Base-by-base conservation (phyloP, 352 stramenopile species). In the Pythium phragmiticola region DNA sequence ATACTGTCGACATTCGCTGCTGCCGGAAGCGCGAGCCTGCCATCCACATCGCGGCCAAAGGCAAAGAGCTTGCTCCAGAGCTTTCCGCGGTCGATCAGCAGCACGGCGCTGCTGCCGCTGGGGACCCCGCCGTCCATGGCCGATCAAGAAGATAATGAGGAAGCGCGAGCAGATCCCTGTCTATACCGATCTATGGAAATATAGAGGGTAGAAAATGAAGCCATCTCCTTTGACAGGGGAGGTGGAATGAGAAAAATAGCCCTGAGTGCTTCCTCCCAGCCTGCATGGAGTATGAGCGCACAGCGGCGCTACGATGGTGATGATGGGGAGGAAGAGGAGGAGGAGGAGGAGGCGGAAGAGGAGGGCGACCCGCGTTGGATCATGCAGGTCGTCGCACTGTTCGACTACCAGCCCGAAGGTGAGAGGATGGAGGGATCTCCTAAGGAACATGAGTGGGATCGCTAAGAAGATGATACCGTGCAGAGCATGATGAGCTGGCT, bases 51-150 rank as follows among this genome's bases (percentile, higher is more conserved):
- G 47, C 65, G 66, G 56, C 87, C 79, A 51, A 90, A 88, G 5
- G 76, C 76, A 42, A 90, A 82, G 46, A 90, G 79, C 66, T 88
- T 88, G 16, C 77, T 72, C 80, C 78, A 89, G 17, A 91, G 75
- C 66, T 84, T 69, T 51, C 82, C 72, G 37, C 75, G 73, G 55
- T 89, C 80, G 52, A 91, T 82, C 36, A 73, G 64, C 68, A 90
- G 69, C 60, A 77, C 51, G 41, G 58, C 42, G 65, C 65, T 66
- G 57, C 63, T 70, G 56, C 48, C 47, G 49, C 56, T 26, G 11
- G 26, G 26, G 4, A 30, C 26, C 21, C 21, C 21, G 26, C 26
- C 26, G 26, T 30, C 26, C 26, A 30, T 30, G 26, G 2, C 26
- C 3, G 26, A 30, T 30, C 26, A 30, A 30, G 26, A 30, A 30